Conservation (phyloP, 306 rosid species). For the Hippophae tibetana region DNA sequence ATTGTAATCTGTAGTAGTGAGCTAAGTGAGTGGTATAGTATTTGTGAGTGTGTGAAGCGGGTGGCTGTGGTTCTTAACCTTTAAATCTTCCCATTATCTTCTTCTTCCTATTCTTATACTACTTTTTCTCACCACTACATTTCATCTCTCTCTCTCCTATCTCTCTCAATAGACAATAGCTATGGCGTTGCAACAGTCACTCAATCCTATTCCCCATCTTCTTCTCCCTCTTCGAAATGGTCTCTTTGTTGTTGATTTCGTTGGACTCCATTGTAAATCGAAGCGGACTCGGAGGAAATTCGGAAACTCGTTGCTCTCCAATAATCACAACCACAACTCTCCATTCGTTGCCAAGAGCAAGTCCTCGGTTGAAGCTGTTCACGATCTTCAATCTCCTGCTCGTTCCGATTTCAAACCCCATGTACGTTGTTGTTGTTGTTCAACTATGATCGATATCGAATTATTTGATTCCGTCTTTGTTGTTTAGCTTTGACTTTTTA, state of each 20-base stretch:
- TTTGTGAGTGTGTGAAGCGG: neutral
- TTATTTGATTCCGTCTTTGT: neutral
- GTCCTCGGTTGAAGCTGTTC: slow-evolving; percentile 47
- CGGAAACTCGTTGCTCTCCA: slow-evolving; percentile 20
- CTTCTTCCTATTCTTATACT: slow-evolving; percentile 15
- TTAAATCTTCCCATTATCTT: slow-evolving; percentile 16
- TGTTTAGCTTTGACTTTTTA: no score
- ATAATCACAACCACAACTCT: slow-evolving; percentile 1
- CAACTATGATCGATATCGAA: neutral
- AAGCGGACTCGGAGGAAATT: slow-evolving; percentile 35
- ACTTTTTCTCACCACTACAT: neutral
- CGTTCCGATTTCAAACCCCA: slow-evolving; percentile 30
- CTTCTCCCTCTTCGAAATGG: slow-evolving; percentile 24
- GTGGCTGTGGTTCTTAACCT: slow-evolving; percentile 34
- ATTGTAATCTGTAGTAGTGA: no score
- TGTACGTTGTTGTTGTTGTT: slow-evolving; percentile 24
- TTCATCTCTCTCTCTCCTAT: slow-evolving; percentile 9
- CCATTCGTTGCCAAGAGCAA: slow-evolving; percentile 18
- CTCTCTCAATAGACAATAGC: neutral
- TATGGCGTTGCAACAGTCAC: slow-evolving; percentile 61
- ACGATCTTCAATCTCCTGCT: slow-evolving; percentile 29
- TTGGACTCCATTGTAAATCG: slow-evolving; percentile 34
- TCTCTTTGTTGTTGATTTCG: slow-evolving; percentile 47
- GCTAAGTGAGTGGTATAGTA: no score
- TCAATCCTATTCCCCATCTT: slow-evolving; percentile 44